Conservation (phyloP, 305 asterid species). For the Euphrasia arctica region DNA sequence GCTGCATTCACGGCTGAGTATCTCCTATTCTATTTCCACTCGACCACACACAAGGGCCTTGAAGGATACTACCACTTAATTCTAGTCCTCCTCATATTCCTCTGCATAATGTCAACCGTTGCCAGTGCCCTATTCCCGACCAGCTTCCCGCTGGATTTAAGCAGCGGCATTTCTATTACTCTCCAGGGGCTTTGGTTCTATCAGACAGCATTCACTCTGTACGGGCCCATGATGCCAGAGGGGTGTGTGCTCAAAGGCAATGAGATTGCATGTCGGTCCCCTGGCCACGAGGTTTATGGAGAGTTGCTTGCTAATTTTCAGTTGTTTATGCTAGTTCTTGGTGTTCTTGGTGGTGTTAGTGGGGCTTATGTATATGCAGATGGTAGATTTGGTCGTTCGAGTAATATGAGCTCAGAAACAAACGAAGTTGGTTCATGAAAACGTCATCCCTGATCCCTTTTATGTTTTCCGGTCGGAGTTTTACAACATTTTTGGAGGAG, state of each 20-base stretch:
- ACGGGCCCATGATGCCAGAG: slow-evolving; percentile 91
- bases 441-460: not conserved
- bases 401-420: slow-evolving; percentile 19
- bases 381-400: slow-evolving; percentile 34
- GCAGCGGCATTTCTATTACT: slow-evolving; percentile 63
- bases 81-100: slow-evolving; percentile 83
- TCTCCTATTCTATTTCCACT: slow-evolving; percentile 83
- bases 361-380: slow-evolving; percentile 59
- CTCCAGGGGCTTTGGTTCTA: slow-evolving; percentile 99
- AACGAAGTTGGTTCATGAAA: not conserved
- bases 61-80: slow-evolving; percentile 93
- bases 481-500: not conserved
- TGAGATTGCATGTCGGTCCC: slow-evolving; percentile 50
- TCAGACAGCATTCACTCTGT: slow-evolving; percentile 92
- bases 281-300: slow-evolving; percentile 55
- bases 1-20: slow-evolving; percentile 92
- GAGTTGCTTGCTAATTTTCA: slow-evolving; percentile 79
- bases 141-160: slow-evolving; percentile 71
- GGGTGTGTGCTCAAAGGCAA: slow-evolving; percentile 66
- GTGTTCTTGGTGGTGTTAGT: slow-evolving; percentile 48
- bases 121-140: slow-evolving; percentile 82
- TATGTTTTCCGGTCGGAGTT: not conserved
- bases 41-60: slow-evolving; percentile 92
- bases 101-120: slow-evolving; percentile 64
- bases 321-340: slow-evolving; percentile 54